Conservation (phyloP, 116 monocot species). For the Dioscorea cayenensis region DNA sequence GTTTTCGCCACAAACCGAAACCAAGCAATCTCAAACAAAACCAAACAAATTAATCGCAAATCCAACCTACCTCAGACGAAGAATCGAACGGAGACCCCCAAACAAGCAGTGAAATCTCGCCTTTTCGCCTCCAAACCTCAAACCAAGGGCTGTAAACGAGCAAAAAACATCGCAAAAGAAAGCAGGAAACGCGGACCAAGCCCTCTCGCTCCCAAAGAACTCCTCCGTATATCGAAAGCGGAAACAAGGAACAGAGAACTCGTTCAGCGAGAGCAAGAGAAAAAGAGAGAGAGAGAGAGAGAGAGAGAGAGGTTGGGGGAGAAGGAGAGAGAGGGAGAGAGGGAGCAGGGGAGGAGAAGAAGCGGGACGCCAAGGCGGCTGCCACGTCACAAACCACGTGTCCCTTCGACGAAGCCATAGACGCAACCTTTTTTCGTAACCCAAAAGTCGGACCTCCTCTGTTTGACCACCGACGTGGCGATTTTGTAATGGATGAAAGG, state of each 20-base stretch:
- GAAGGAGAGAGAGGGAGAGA: slow-evolving; percentile 1
- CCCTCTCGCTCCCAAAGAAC: neutral
- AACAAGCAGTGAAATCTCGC: neutral
- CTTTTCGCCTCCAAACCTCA: neutral
- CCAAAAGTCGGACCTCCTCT: neutral
- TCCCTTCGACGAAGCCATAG: neutral
- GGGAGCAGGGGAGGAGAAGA: neutral
- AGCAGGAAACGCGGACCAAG: neutral
- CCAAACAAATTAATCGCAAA: neutral
- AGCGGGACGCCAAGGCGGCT: slow-evolving; percentile 10
- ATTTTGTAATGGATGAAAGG: neutral
- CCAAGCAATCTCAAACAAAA: neutral
- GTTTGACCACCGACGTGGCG: neutral
- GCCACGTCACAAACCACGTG: slow-evolving; percentile 15
- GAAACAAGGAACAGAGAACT: neutral
- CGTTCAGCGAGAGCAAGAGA: neutral
- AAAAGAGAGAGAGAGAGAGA: neutral
- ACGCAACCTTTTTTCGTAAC: neutral
- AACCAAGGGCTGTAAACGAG: neutral
- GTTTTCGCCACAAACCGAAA: neutral
- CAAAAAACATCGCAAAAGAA: neutral
- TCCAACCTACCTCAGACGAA: neutral
- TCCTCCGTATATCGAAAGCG: too few species aligned
- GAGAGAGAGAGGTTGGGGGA: neutral
- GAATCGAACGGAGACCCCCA: neutral